Base-by-base conservation (phyloP, 1,284 basidiomycete species). In the Clitocybe nebularis region DNA sequence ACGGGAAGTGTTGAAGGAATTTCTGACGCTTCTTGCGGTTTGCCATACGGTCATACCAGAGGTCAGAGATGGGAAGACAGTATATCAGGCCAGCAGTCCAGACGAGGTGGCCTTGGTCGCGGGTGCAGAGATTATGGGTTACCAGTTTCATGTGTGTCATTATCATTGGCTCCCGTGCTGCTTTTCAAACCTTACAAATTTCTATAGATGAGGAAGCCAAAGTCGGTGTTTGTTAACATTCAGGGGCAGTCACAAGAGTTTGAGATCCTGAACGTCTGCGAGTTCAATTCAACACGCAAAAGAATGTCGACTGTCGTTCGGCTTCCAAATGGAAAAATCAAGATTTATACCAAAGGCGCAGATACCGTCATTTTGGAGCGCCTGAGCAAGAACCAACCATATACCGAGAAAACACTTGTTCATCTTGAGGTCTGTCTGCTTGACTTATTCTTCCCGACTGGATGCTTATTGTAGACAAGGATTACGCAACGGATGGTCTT, bases 1-100 rank as follows among this genome's bases (percentile, higher is more conserved):
- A 56, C 62, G 66, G 42, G 81, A 81, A 13, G 74, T 86, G 1
- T 69, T 92, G 38, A 69, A 79, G 50, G 93, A 98, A 61, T 99
- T 99, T 58, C 62, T 99, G 55, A 87, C 88, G 0, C 71, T 99
- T 24, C 74, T 99, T 26, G 88, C 95, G 3, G 94, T 98, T 25
- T 99, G 96, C 57, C 96, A 99, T 63, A 99, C 96, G 0, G 96
- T 99, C 53, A 96, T 99, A 61, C 90, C 96, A n/a, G 96, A 99
- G 64, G 67, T 84, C 43, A 84, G 82, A 53, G 83, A 91, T 42
- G 85, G 75, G 29, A 93, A 89, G 74, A 86, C 84, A 55, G 74
- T 84, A 16, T 99, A 89, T 61, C 96, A 99, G 64, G 96, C 96
- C 0, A 95, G 91, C 49, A 96, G 93, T 69, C 96, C 96, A 0